phyloP scores from a whole-genome alignment of 345 rosid species.

The Mangifera indica region DNA sequence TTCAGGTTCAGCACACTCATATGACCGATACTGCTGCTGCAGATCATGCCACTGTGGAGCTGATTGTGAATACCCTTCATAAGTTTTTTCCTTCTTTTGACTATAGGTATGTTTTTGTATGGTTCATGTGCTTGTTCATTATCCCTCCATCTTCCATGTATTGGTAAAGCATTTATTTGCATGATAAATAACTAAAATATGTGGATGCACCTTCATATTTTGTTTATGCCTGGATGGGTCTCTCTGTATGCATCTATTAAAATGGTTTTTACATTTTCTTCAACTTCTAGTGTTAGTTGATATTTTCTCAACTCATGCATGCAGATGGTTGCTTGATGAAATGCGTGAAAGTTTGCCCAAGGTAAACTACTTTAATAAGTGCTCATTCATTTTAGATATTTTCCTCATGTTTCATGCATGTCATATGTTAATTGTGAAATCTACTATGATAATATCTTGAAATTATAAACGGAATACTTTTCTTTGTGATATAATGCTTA shows the following conservation, averaged over 20 bases:
- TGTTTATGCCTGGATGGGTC: neutral
- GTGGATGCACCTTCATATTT: constrained; percentile 4
- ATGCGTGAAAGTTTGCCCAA: constrained; percentile 85
- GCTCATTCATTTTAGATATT: neutral
- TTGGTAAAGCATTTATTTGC: neutral
- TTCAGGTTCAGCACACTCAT: constrained; percentile 91
- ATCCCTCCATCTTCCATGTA: neutral
- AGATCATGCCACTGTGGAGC: constrained; percentile 78
- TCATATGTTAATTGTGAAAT: neutral
- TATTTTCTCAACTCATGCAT: constrained; percentile 32
- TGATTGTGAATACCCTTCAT: constrained; percentile 76
- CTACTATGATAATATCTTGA: neutral
- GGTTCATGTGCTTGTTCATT: constrained; percentile 6
- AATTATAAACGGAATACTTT: neutral
- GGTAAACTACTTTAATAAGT: constrained; percentile 46
- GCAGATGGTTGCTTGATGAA: constrained; percentile 94
- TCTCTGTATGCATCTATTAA: constrained; percentile 2
- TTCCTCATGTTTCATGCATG: neutral
- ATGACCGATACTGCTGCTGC: constrained; percentile 93
- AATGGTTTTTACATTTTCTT: constrained; percentile 1
- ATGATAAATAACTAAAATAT: neutral
- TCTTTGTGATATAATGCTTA: neutral
- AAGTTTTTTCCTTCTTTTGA: constrained; percentile 87
- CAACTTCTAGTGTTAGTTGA: constrained; percentile 23
- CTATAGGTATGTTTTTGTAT: constrained; percentile 57